Base-by-base conservation (phyloP, 2,329 filamentous ascomycete genomes). In the Penicillium sp. region DNA sequence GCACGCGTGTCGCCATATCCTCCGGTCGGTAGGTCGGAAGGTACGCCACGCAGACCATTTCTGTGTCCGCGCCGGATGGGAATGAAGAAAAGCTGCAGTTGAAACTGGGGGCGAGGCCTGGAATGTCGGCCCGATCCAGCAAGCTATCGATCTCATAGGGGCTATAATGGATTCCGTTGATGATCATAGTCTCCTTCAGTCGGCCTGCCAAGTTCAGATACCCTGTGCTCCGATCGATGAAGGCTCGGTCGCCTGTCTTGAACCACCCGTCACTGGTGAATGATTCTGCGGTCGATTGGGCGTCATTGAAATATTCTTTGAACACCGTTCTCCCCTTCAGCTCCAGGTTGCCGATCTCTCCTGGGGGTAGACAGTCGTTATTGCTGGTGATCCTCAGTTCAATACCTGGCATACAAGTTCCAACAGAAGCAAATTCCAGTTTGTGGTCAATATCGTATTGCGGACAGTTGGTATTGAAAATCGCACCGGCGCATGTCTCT, bases 401-500 rank as follows among this genome's bases (percentile, higher is more conserved):
- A 2, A 68, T 52, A 2, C 66, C 64, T 4, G 57, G 54, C 38
- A 67, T 63, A 34, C 64, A 66, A n/a, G 38, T 40, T 2, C 67
- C 67, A 2, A 62, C 39, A 0, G 57, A 3, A 67, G 58, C 11
- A 81, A 79, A 55, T 80, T 79, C 21, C 9, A 39, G n/a, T 4
- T 6, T 50, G 44, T 62, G 51, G 0, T 56, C 45, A 0, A 73
- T 18, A 49, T 82, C 79, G 49, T 74, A 75, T 0, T 47, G 36
- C 0, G 81, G 80, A 47, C 74, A 80, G 0, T 70, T 48, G 0
- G 58, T 32, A 29, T 75, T 77, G 67, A 71, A 82, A 18, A 82
- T 81, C 4, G 70, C 59, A 0, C 80, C 80, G 0, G 78, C 80
- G 55, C 80, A 83, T 0, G 80, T 83, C 67, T 83, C 81, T 0